Conservation (phyloP, 2,329 filamentous ascomycete genomes). For the Esteya vermicola region DNA sequence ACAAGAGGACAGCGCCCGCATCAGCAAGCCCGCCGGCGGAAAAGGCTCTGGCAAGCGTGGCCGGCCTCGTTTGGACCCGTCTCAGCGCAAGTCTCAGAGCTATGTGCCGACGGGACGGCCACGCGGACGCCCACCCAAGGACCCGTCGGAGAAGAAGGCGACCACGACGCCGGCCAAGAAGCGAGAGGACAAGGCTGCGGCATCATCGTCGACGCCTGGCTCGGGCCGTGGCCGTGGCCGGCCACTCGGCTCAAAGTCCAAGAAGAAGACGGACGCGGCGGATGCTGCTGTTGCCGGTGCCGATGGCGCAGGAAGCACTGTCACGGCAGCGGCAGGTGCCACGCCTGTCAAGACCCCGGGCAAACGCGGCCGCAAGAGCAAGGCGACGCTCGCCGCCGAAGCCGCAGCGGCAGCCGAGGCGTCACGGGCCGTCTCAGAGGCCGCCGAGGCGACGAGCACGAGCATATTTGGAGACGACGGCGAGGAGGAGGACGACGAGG, state of each 20-base stretch:
- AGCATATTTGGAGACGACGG: neutral
- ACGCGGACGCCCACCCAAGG: slow-evolving; percentile 12
- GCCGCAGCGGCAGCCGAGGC: neutral
- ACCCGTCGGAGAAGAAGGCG: slow-evolving; percentile 10
- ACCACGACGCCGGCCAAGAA: neutral
- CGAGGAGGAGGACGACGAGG: neutral
- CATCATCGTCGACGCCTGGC: slow-evolving; percentile 1
- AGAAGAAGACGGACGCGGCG: slow-evolving; percentile 4
- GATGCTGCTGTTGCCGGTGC: neutral
- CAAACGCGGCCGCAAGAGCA: slow-evolving; percentile 12
- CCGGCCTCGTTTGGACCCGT: slow-evolving; percentile 12
- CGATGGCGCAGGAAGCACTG: neutral
- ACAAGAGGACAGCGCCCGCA: slow-evolving; percentile 10
- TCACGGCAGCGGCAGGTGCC: neutral
- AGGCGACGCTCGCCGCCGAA: slow-evolving; percentile 10
- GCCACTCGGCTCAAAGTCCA: slow-evolving; percentile 7
- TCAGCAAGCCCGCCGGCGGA: slow-evolving; percentile 10
- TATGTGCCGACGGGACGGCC: slow-evolving; percentile 13
- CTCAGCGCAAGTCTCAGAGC: slow-evolving; percentile 11
- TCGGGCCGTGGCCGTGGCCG: slow-evolving; percentile 10
- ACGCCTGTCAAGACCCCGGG: slow-evolving; percentile 4
- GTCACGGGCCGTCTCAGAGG: no score
- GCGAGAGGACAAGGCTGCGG: neutral
- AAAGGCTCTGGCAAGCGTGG: slow-evolving; percentile 12
- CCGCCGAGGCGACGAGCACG: neutral